Base-by-base conservation (phyloP, 2,329 filamentous ascomycete genomes). In the Calonectria hawksworthii region DNA sequence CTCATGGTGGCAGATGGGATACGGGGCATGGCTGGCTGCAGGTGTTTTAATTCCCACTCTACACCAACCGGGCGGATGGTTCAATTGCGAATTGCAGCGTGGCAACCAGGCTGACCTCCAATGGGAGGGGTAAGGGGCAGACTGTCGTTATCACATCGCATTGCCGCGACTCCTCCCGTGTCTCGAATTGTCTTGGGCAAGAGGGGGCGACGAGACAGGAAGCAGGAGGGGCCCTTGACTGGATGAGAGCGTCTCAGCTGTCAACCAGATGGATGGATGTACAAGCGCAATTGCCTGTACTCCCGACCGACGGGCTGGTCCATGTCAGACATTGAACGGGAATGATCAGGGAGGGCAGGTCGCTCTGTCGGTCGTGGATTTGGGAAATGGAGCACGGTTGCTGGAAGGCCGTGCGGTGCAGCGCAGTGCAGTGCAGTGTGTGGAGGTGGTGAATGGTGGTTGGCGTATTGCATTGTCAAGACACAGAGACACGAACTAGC, bases 291-390 rank as follows among this genome's bases (percentile, higher is more conserved):
- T 72, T 63, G 26, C 64, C 38, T 61, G 41, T 61, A n/a, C 41
- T 63, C 23, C 47, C 69, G 71, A 78, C 75, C 78, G 76, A 77
- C 34, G 38, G 71, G 68, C 79, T 80, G 79, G 79, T 78, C 79
- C 78, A 75, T 78, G 79, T 73, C 74, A 75, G 74, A 80, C 77
- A 72, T 70, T 74, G 66, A 72, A 66, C 64, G 59, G 67, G 68
- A 74, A 52, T 68, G 59, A 72, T 66, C 61, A 78, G 75, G 66
- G 74, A 30, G 51, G 54, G 50, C 26, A 68, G 41, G 26, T 61
- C 34, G 61, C 74, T 70, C 70, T 68, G 73, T 68, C 44, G 66
- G 26, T 70, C 66, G 44, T 56, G 47, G 70, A 56, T 52, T 68
- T 66, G 73, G 52, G 61, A 76, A 73, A 73, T 47, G 75, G 75